Evolutionary conservation across 2,329 filamentous ascomycete species (phyloP).

Genomic region (Grosmannia huntii): DNA sequence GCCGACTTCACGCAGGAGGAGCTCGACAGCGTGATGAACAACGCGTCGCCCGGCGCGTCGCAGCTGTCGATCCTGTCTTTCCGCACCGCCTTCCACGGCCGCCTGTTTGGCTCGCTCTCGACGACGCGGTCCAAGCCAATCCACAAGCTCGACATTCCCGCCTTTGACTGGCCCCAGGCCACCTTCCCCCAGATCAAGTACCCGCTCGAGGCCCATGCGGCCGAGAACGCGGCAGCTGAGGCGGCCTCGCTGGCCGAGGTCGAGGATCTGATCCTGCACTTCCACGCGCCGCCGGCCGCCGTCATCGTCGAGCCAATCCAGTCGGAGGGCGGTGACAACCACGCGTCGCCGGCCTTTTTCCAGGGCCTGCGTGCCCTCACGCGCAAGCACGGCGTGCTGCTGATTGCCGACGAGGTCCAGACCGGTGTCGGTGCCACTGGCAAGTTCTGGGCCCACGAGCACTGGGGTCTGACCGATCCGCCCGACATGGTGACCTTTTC

Average conservation of each 20-base stretch:
- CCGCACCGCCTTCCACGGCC: conserved; percentile 79
- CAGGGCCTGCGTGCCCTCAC: conserved; percentile 68
- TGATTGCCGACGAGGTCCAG: conserved; percentile 92
- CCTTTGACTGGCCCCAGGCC: conserved; percentile 90
- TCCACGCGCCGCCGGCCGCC: conserved; percentile 67
- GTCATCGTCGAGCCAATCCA: conserved; percentile 84
- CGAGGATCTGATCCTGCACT: conserved; percentile 67
- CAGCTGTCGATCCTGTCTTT: conserved; percentile 77
- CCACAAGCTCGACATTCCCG: conserved; percentile 88
- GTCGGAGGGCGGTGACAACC: conserved; percentile 90
- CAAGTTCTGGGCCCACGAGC: conserved; percentile 94
- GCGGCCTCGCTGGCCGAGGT: conserved; percentile 70
- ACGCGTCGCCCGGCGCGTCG: conserved; percentile 64
- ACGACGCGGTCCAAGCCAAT: conserved; percentile 88
- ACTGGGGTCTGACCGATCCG: conserved; percentile 70
- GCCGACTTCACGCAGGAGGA: conserved; percentile 74
- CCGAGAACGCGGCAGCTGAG: conserved; percentile 74
- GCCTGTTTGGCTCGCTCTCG: conserved; percentile 74
- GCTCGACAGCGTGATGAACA: conserved; percentile 63
- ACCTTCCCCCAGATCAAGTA: conserved; percentile 80
- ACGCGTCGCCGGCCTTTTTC: conserved; percentile 82
- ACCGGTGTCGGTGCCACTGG: conserved; percentile 86
- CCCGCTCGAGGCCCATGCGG: conserved; percentile 64
- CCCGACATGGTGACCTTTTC: conserved; percentile 93
- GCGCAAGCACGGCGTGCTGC: conserved; percentile 60